These are phyloP conservation scores for Pouteria glomerata DNA, from an alignment of 148 eudicot genomes.

Conservation along the genomic window DNA sequence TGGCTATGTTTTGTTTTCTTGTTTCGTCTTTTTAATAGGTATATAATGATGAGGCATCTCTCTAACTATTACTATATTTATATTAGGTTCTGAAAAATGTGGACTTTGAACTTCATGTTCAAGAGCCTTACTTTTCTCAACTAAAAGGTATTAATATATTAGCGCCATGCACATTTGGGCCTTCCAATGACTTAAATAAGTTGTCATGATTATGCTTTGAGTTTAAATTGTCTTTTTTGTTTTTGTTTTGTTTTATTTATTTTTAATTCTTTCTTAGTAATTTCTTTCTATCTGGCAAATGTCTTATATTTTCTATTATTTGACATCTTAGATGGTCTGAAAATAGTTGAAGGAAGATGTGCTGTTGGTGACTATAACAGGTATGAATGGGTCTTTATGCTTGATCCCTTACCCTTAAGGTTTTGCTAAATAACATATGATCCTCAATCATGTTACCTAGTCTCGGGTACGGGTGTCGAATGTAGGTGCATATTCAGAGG, in stretches of 20 bases:
- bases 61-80: neutral
- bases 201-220: neutral
- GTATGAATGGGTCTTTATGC: conserved; percentile 24
- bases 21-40: neutral
- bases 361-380: conserved; percentile 74
- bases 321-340: conserved; percentile 52
- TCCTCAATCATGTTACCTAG: too few species aligned
- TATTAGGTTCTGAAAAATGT: conserved; percentile 51
- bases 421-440: too few species aligned
- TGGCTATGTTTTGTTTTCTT: neutral
- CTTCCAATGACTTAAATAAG: neutral
- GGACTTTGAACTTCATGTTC: conserved; percentile 72
- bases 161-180: neutral
- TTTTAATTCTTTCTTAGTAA: neutral
- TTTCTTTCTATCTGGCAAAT: neutral
- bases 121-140: conserved; percentile 81
- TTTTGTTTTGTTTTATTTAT: too few species aligned
- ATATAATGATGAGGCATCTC: neutral
- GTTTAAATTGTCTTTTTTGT: neutral
- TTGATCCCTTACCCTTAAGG: too few species aligned
- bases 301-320: neutral
- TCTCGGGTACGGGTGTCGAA: too few species aligned
- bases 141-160: conserved; percentile 49
- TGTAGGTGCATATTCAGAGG: too few species aligned
- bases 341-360: conserved; percentile 90